Base-by-base conservation (phyloP, 192 early-diverging fungal genomes). In the Backusella liffmaniae region DNA sequence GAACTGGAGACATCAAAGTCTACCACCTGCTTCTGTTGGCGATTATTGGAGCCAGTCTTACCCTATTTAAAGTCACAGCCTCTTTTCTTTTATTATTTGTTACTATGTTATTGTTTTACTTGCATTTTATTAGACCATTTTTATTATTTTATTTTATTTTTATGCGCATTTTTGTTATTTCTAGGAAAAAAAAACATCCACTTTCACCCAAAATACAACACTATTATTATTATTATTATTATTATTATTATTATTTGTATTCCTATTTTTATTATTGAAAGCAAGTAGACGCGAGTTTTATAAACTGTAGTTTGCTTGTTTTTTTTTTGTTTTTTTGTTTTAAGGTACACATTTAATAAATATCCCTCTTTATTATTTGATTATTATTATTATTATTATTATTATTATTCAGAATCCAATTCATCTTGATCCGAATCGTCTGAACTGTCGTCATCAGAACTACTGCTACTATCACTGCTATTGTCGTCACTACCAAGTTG, bases 1-100 rank as follows among this genome's bases (percentile, higher is more conserved):
- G 3, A 73, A 37, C 29, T 78, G 73, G 72, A 73, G 35, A 53
- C 77, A 53, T 51, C 77, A 73, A 67, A 73, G 49, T 65, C 29
- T 69, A 46, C 77, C 66, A 29, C 66, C 30, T 67, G 75, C 56
- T 29, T 62, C 56, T 29, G 56, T 62, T 29, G 56, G 56, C 62
- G 36, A 53, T 37, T 30, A 39, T 41, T 37, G 67, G 67, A 21
- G 29, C 34, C 66, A 65, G 10, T 26, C 42, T 21, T 56, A 9
- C 21, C 21, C 21, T 56, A 21, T 56, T 56, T 56, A 56, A 56
- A 51, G 15, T 16, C 0, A 13, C 0, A 10, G 2, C 37, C 10
- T 3, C 37, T 39, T 39, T 39, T 44, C 42, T 44, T 13, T 44
- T 44, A 16, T 44, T 44, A 44, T 44, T 44, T 44, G 4, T 44